Evolutionary conservation across 2,329 filamentous ascomycete genomes (phyloP).

Genomic region (Cladosporium sphaerospermum): DNA sequence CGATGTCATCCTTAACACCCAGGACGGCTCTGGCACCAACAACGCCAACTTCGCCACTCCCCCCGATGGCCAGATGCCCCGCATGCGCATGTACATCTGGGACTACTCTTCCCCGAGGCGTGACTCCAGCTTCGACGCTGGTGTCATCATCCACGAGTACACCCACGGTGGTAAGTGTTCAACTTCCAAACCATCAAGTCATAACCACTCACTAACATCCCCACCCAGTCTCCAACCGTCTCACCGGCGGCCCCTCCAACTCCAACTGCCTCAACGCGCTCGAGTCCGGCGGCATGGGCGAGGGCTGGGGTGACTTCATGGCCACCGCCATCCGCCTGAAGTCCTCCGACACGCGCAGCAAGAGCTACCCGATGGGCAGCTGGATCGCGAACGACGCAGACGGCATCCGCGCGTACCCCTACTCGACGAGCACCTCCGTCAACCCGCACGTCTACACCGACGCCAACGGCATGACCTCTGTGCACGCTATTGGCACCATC

Average conservation of each 20-base stretch:
- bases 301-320: conserved; percentile 54
- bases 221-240: conserved; percentile 47
- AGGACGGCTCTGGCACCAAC: conserved; percentile 50
- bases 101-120: conserved; percentile 42
- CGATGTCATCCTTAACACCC: conserved; percentile 50
- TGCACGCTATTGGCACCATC: conserved; percentile 47
- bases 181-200: not conserved
- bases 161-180: conserved; percentile 34
- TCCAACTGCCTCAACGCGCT: conserved; percentile 40
- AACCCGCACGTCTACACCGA: conserved; percentile 48
- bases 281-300: conserved; percentile 53
- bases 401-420: conserved; percentile 47
- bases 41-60: conserved; percentile 55
- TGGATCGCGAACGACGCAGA: conserved; percentile 42
- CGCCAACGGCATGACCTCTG: conserved; percentile 34
- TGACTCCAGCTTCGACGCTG: conserved; percentile 54
- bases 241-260: conserved; percentile 55
- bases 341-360: conserved; percentile 39
- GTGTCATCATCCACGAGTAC: conserved; percentile 56
- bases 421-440: conserved; percentile 45
- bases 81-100: conserved; percentile 58
- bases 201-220: conserved; percentile 21
- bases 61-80: conserved; percentile 44
- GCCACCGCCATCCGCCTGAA: conserved; percentile 47
- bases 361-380: conserved; percentile 45